phyloP scores from a whole-genome alignment of 257 asterid genomes.

The Solanum arcanum region DNA sequence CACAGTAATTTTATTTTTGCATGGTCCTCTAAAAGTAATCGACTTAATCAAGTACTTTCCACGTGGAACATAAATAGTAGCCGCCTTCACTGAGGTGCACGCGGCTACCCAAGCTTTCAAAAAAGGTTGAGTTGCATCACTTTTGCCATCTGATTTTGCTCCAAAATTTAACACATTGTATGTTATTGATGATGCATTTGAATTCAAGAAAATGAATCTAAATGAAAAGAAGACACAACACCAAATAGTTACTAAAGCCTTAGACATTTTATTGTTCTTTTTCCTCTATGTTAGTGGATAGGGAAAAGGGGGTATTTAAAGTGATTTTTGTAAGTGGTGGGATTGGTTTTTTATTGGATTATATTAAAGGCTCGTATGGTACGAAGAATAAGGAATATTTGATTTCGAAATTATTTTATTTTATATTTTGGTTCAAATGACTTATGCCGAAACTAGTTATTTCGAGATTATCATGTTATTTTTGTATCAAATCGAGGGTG shows the following conservation, averaged over 20 bases:
- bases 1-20: conserved; percentile 27
- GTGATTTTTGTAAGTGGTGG: background rate
- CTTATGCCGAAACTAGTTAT: background rate
- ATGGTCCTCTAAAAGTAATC: conserved; percentile 46
- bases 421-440: background rate
- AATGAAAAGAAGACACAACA: conserved; percentile 4
- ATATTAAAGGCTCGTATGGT: background rate
- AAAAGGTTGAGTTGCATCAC: conserved; percentile 38
- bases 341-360: background rate
- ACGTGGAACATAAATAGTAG: conserved; percentile 23
- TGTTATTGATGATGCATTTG: conserved; percentile 16
- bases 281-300: background rate
- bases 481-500: too few species aligned
- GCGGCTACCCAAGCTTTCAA: conserved; percentile 40
- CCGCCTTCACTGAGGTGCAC: conserved; percentile 5
- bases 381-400: background rate
- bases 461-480: too few species aligned
- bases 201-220: background rate
- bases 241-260: background rate
- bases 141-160: conserved; percentile 35
- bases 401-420: too few species aligned
- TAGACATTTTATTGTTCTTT: background rate
- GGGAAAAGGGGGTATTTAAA: background rate
- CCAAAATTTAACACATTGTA: conserved; percentile 36
- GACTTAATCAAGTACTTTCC: conserved; percentile 18